Evolutionary conservation across 805 yeast species (phyloP), one percentile per base, ranked within the genome.

Genomic region (Pichia nanzhaoensis): DNA sequence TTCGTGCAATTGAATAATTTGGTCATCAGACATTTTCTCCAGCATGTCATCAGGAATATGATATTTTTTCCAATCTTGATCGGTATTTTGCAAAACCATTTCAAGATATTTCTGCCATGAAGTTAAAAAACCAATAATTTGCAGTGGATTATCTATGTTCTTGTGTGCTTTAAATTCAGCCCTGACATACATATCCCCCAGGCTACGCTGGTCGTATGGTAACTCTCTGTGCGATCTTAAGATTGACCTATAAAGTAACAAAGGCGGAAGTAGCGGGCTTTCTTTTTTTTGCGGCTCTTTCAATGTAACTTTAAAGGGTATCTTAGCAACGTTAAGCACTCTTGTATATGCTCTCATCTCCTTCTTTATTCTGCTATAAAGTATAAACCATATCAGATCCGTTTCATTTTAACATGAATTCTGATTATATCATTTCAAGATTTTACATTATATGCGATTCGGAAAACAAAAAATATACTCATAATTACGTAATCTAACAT

Each of bases 171-270:
- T 79, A 69, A 93, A 93, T 66, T 93, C 99, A 31, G 82, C 77
- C 59, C 80, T 84, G 42, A 91, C 96, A 61, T 93, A 93, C 53
- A 78, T 73, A 63, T 93, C 96, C 4, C 99, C 99, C 19, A 93
- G 70, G 42, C 79, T 74, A 47, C 95, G 73, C 49, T 84, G 83
- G 40, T 79, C 78, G 3, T 67, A 63, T 0, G 90, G 87, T n/a
- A 93, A 57, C 38, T 61, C 69, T 52, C 69, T 65, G 64, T 93
- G 97, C 1, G 95, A 90, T 44, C 97, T 71, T 45, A 93, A 69
- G 34, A 93, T 80, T n/a, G 82, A 75, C 44, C 87, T 71, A 66
- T 86, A 93, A 30, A 93, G 74, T 33, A 73, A 71, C 20, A 90
- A 63, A 1, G 99, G 99, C 6, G 96, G 96, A 10, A 89, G 62